phyloP scores from a whole-genome alignment of 2,329 filamentous ascomycete species.

The Aspergillus felis region DNA sequence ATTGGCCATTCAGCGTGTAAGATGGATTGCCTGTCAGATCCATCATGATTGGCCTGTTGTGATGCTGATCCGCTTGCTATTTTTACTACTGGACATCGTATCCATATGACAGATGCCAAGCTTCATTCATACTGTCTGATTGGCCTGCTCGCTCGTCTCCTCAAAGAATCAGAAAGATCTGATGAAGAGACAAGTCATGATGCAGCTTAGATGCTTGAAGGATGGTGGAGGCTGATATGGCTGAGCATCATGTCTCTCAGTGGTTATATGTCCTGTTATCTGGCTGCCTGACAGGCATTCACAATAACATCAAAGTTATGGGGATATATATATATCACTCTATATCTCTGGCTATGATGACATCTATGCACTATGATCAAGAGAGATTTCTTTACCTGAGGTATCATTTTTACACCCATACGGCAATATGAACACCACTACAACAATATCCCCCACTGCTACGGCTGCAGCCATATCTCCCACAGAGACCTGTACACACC shows the following conservation, averaged over 20 bases:
- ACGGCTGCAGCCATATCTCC: conserved; percentile 12
- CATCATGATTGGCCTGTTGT: too few species aligned
- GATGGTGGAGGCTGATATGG: background rate
- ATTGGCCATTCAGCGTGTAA: background rate
- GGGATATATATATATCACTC: background rate
- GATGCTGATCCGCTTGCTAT: background rate
- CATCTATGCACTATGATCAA: background rate
- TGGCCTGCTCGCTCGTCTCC: too few species aligned
- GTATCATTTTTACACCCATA: too few species aligned
- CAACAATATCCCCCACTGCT: background rate
- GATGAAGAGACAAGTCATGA: too few species aligned
- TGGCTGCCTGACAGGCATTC: background rate
- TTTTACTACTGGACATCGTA: background rate
- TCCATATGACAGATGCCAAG: background rate
- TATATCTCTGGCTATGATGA: background rate
- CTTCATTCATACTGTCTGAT: too few species aligned
- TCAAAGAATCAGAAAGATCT: too few species aligned
- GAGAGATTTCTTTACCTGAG: background rate
- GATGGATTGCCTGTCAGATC: background rate
- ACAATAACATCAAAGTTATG: background rate
- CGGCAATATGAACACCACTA: conserved; percentile 5
- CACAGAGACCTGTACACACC: conserved; percentile 15
- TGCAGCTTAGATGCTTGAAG: too few species aligned
- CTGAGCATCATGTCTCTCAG: background rate
- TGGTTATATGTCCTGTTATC: background rate